Base-by-base conservation (phyloP, 176 grass and related monocot species). In the Pontederia paniculata region DNA sequence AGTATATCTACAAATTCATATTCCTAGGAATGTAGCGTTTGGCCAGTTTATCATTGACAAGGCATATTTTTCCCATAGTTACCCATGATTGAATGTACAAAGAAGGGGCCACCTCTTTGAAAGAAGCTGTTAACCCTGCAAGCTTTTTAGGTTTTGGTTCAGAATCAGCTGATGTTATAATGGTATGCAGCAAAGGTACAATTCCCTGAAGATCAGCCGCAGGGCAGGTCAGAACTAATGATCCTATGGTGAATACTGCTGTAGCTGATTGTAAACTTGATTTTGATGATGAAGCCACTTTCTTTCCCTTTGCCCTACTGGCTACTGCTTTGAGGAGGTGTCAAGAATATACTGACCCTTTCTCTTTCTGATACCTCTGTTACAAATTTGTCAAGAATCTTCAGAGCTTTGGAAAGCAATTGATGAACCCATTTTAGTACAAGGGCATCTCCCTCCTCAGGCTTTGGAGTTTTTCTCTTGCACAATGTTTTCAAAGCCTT, bases 21-120 rank as follows among this genome's bases (percentile, higher is more conserved):
- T n/a, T n/a, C n/a, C n/a, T n/a, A n/a, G 91, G 91, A 72, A 96
- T 96, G 67, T 96, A 96, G 31, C 71, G 53, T 55, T 96, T 96
- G 42, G 91, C 91, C 51, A 83, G 11, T 73, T 96, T 96, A 71
- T 87, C 85, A 68, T 96, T 76, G 15, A 81, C 79, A 70, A 96
- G 75, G 68, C 91, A 96, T 62, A 96, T 61, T 80, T 96, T 96
- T 54, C 78, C 91, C 77, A 96, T 74, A 62, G 91, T 81, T 68
- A 78, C 82, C 91, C 91, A 96, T 10, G 85, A 83, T 31, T 96
- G 91, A 71, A 86, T 83, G 57, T 96, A 96, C 17, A 96, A 64
- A 57, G 82, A 77, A 66, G 71, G 82, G 52, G 85, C 82, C 63
- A 73, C n/a, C 52, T 86, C 79, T 73, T 89, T 81, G 57, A 96